Evolutionary conservation across 768 basidiomycete genomes (phyloP).

Genomic region (Phaeotremella fagi): DNA sequence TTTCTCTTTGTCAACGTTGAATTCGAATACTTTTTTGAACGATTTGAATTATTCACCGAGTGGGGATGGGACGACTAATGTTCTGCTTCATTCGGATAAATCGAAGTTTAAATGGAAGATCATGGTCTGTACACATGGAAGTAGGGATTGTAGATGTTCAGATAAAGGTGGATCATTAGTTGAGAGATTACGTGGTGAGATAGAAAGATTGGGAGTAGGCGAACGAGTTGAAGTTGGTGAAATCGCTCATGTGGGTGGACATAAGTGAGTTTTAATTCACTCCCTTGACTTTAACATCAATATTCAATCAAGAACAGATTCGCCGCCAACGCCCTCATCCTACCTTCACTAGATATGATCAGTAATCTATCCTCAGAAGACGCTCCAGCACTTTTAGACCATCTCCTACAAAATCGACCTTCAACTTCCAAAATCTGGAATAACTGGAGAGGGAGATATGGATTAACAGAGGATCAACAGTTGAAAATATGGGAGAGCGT

Average conservation of each 20-base stretch:
- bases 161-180: slow-evolving; percentile 60
- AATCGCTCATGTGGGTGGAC: slow-evolving; percentile 75
- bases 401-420: slow-evolving; percentile 48
- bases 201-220: slow-evolving; percentile 49
- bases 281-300: slow-evolving; percentile 42
- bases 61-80: background rate
- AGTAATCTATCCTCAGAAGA: slow-evolving; percentile 60
- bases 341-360: slow-evolving; percentile 55
- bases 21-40: background rate
- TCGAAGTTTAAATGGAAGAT: slow-evolving; percentile 19
- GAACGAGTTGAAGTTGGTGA: slow-evolving; percentile 56
- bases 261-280: slow-evolving; percentile 67
- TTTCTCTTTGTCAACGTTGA: slow-evolving; percentile 9
- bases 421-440: slow-evolving; percentile 51
- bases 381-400: slow-evolving; percentile 57
- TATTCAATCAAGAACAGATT: slow-evolving; percentile 27
- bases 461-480: slow-evolving; percentile 60
- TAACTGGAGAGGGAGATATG: slow-evolving; percentile 72
- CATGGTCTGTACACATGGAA: slow-evolving; percentile 68
- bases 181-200: slow-evolving; percentile 56
- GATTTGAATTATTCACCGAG: slow-evolving; percentile 4
- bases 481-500: slow-evolving; percentile 22
- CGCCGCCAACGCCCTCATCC: slow-evolving; percentile 47
- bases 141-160: slow-evolving; percentile 74
- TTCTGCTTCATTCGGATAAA: background rate